Conservation (phyloP, 2,329 filamentous ascomycete species). For the Chaetomium strumarium region DNA sequence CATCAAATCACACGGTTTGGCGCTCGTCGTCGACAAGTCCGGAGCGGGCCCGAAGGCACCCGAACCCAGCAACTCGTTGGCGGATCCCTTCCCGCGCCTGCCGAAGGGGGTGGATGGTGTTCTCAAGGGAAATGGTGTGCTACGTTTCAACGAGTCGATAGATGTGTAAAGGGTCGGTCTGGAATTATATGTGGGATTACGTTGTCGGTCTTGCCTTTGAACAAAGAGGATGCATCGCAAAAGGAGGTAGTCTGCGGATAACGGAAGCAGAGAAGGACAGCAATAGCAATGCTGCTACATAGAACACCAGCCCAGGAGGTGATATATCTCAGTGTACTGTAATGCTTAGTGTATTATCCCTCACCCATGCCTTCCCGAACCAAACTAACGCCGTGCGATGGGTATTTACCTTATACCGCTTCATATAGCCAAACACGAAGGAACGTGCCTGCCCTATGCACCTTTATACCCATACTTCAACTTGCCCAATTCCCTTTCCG, state of each 20-base stretch:
- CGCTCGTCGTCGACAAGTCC: constrained; percentile 83
- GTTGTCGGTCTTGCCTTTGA: neutral
- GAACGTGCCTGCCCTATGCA: constrained; percentile 31
- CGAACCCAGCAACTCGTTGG: constrained; percentile 32
- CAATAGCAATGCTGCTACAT: neutral
- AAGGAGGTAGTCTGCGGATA: neutral
- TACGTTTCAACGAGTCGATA: constrained; percentile 91
- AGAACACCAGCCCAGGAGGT: neutral
- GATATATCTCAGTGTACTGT: too few relatives aligned
- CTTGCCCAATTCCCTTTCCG: constrained; percentile 55
- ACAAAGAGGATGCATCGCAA: neutral
- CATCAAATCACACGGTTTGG: constrained; percentile 89
- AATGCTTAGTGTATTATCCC: too few relatives aligned
- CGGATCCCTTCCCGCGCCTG: constrained; percentile 52
- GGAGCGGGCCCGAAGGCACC: constrained; percentile 40
- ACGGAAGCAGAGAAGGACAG: neutral
- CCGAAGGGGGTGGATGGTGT: constrained; percentile 84
- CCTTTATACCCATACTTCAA: constrained; percentile 64
- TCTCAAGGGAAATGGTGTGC: constrained; percentile 75
- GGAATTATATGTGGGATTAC: neutral
- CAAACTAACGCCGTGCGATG: neutral
- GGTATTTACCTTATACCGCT: neutral
- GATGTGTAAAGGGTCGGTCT: constrained; percentile 45
- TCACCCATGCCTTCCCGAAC: neutral
- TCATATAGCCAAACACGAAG: neutral